Base-by-base conservation (phyloP, 305 asterid genomes). In the Petunia hybrid region DNA sequence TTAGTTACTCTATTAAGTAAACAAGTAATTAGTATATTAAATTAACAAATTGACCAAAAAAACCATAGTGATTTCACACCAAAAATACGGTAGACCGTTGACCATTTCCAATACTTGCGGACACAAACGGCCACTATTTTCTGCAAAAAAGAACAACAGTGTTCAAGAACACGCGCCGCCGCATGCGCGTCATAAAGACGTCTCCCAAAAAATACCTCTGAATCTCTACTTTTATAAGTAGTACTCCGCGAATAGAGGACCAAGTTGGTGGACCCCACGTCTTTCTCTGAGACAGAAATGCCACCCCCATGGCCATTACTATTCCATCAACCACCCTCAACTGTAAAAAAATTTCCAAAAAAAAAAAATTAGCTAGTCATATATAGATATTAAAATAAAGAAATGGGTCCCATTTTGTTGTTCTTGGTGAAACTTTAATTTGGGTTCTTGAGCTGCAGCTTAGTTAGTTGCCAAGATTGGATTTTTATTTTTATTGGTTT, bases 241-340 rank as follows among this genome's bases (percentile, higher is more conserved):
- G 75, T 3, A 8, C 43, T 85, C 90, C 91, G 91, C 85, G 82
- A 84, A 90, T 59, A 39, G 82, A 80, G 63, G 74, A 56, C 84
- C 76, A 79, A 78, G 69, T 83, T 84, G 85, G 70, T 81, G 77
- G 90, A 86, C 82, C 70, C 87, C 85, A 82, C 94, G 89, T 83
- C 89, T 80, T 84, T 86, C 84, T 87, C 56, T 57, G 61, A 35
- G 56, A 6, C 69, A 55, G 62, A 56, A 55, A 46, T 76, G 66
- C 76, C 82, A 16, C 67, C 80, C 31, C 31, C 31, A 22, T 22
- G 31, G 53, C 53, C 51, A 77, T 48, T 31, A 74, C 77, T 59
- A 74, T 43, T 67, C 81, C 31, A 39, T 14, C 79, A 57, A 48
- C 74, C 51, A 70, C 61, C 48, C 10, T 68, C 65, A 38, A 67